Evolutionary conservation across 768 basidiomycete genomes (phyloP).

Genomic region (Phaeolepiota aurea): DNA sequence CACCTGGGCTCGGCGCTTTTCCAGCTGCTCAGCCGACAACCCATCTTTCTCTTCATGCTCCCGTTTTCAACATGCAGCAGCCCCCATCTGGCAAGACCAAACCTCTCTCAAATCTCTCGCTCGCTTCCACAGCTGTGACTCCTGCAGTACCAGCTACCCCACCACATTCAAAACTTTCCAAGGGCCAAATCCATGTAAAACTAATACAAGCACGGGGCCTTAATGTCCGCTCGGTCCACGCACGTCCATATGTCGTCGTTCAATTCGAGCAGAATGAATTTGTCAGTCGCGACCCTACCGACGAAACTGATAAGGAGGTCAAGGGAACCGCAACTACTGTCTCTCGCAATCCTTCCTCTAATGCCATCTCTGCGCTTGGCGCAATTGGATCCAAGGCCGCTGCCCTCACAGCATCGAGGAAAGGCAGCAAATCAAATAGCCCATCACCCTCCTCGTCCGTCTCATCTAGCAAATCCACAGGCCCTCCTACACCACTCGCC

Average conservation of each 20-base stretch:
- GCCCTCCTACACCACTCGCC: constrained; percentile 13
- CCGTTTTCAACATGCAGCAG: constrained; percentile 74
- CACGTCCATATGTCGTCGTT: constrained; percentile 89
- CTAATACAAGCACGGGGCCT: constrained; percentile 87
- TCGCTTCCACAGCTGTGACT: constrained; percentile 21
- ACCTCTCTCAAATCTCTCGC: constrained; percentile 20
- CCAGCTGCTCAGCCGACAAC: constrained; percentile 47
- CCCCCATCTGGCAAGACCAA: constrained; percentile 38
- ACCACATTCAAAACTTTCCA: constrained; percentile 26
- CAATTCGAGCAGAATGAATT: constrained; percentile 99
- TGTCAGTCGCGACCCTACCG: constrained; percentile 82
- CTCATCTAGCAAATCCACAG: constrained; percentile 25
- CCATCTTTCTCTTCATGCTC: constrained; percentile 75
- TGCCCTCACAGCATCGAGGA: constrained; percentile 21
- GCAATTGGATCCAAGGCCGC: constrained; percentile 47
- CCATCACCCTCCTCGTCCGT: constrained; percentile 24
- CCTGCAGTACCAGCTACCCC: constrained; percentile 17
- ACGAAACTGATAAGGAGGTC: constrained; percentile 82
- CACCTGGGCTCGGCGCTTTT: constrained; percentile 38
- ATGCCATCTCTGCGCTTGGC: constrained; percentile 57
- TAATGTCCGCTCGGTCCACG: constrained; percentile 54
- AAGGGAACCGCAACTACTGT: constrained; percentile 69
- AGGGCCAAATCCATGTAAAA: constrained; percentile 89
- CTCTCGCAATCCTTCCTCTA: constrained; percentile 40
- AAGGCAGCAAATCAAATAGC: constrained; percentile 34